These are phyloP conservation scores for Petunia axillaris DNA, from an alignment of 257 asterid species.

Conservation along the genomic window DNA sequence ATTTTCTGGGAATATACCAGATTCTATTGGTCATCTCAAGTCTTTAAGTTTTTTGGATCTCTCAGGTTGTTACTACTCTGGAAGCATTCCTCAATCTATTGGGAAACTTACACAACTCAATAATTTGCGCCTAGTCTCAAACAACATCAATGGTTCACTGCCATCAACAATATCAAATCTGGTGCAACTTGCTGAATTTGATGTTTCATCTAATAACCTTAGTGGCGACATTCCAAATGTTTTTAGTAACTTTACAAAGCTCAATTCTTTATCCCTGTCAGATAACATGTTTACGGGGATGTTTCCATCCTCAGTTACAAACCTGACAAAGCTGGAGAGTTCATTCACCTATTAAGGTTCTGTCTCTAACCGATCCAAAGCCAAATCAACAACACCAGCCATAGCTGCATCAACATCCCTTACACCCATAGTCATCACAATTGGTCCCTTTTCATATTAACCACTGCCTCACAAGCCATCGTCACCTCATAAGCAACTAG, in stretches of 20 bases:
- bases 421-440: too few species aligned
- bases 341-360: too few species aligned
- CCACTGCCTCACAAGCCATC: too few species aligned
- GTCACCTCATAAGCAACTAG: too few species aligned
- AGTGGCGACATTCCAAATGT: slow-evolving; percentile 28
- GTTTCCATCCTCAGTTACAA: slow-evolving; percentile 22
- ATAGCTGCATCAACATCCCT: too few species aligned
- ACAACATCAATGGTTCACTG: slow-evolving; percentile 32
- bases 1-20: slow-evolving; percentile 34
- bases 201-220: slow-evolving; percentile 33
- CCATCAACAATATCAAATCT: slow-evolving; percentile 34
- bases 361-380: too few species aligned
- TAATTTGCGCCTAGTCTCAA: slow-evolving; percentile 13
- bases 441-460: too few species aligned
- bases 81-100: slow-evolving; percentile 35
- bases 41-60: slow-evolving; percentile 25
- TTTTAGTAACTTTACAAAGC: neutral
- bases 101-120: slow-evolving; percentile 31
- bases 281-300: neutral
- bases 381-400: too few species aligned
- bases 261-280: neutral
- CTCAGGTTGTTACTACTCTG: slow-evolving; percentile 30
- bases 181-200: slow-evolving; percentile 28
- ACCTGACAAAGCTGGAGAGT: neutral
- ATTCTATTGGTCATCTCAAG: slow-evolving; percentile 29